Conservation (phyloP, 139 green algal genomes). For the Zygnema cylindricum region DNA sequence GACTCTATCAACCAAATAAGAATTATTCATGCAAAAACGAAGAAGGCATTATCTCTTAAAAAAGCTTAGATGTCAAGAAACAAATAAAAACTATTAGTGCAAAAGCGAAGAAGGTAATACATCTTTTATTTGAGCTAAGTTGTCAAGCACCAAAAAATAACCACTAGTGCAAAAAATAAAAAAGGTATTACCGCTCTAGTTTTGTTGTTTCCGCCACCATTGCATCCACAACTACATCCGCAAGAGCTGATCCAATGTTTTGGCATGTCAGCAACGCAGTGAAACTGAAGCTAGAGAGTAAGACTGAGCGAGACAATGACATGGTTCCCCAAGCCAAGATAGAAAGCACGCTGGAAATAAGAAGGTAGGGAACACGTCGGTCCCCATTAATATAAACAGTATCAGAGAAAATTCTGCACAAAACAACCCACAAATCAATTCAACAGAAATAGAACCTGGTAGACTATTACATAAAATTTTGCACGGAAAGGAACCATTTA, state of each 20-base stretch:
- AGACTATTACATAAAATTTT: too few relatives aligned
- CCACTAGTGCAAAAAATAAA: too few relatives aligned
- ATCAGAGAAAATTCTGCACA: conserved; percentile 36
- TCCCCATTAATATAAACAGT: conserved; percentile 27
- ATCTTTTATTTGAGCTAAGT: too few relatives aligned
- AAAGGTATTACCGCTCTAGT: conserved; percentile 10
- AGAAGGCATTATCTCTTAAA: too few relatives aligned
- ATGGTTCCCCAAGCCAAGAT: conserved; percentile 73
- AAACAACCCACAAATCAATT: not conserved
- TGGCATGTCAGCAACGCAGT: conserved; percentile 71
- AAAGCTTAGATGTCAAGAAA: too few relatives aligned
- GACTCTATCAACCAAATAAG: too few relatives aligned
- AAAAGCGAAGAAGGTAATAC: too few relatives aligned
- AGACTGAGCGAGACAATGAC: not conserved
- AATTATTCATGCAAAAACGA: too few relatives aligned
- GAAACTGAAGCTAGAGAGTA: conserved; percentile 29
- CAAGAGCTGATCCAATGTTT: conserved; percentile 78
- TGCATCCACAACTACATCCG: conserved; percentile 95
- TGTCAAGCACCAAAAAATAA: too few relatives aligned
- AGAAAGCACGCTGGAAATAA: conserved; percentile 85
- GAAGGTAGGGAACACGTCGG: conserved; percentile 62
- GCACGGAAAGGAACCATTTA: too few relatives aligned
- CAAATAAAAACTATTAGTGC: too few relatives aligned
- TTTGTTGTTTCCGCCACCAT: conserved; percentile 85
- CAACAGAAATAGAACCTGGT: not conserved